Base-by-base conservation (phyloP, 73 alveolate species). In the Durusdinium trenchii region DNA sequence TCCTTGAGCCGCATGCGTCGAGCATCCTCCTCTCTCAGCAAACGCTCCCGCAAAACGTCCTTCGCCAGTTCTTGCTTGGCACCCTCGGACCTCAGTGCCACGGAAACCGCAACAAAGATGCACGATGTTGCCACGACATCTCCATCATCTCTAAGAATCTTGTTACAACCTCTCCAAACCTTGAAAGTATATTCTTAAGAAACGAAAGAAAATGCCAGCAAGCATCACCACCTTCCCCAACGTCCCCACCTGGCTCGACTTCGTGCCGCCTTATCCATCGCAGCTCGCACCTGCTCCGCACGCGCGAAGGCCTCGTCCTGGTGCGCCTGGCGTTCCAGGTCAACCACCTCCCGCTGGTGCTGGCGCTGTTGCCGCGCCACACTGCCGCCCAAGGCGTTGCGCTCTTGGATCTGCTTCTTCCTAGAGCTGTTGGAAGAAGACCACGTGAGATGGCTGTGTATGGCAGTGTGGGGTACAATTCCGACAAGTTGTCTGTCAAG, bases 11-110 rank as follows among this genome's bases (percentile, higher is more conserved):
- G 82, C 89, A 62, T 42, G 35, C 98, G 98, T n/a, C 98, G 82
- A 45, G 67, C 98, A 78, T 91, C 98, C 57, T 91, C 98, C 61
- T 91, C 98, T 40, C 98, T 54, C 57, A 91, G 78, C 90, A 91
- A 51, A 35, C 98, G 89, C 47, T 91, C 98, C 4, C 98, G 86
- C 46, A 91, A 36, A 54, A 78, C 98, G 57, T 78, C 98, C 36
- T 78, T 76, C 28, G 98, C 98, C 42, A 91, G 60, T 78, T 91
- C 98, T 51, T 84, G 94, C 52, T 84, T 84, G 30, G 94, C 94
- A 16, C 94, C 94, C 42, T 84, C 94, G 36, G 94, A 84, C 43
- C n/a, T n/a, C n/a, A n/a, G n/a, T n/a, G n/a, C n/a, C n/a, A n/a
- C n/a, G n/a, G n/a, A n/a, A n/a, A n/a, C n/a, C n/a, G n/a, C n/a